These are phyloP conservation scores for Vachellia collinsii DNA, from an alignment of 306 rosid genomes.

Conservation along the genomic window DNA sequence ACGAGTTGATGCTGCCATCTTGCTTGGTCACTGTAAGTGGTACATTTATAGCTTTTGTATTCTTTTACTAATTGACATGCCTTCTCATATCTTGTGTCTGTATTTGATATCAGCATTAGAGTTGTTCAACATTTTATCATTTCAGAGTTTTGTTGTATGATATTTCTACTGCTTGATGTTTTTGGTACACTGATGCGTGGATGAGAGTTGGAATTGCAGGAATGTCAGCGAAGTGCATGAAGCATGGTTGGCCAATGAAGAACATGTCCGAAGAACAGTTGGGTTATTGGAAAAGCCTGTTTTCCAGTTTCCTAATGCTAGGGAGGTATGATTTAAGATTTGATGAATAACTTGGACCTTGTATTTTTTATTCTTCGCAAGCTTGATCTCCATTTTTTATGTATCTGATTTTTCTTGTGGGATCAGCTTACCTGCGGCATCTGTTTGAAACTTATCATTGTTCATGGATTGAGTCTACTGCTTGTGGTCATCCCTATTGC, in stretches of 20 bases:
- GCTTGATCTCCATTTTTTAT: slow-evolving; percentile 17
- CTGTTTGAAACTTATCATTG: slow-evolving; percentile 65
- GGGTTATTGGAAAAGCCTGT: slow-evolving; percentile 69
- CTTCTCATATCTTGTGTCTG: slow-evolving; percentile 7
- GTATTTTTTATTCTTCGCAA: slow-evolving; percentile 3
- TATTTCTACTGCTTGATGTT: slow-evolving; percentile 7
- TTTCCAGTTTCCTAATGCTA: slow-evolving; percentile 42
- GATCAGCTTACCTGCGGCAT: slow-evolving; percentile 72
- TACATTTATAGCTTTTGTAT: slow-evolving; percentile 18
- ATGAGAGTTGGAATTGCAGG: slow-evolving; percentile 47
- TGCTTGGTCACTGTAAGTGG: slow-evolving; percentile 80
- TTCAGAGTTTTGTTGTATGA: slow-evolving; percentile 12
- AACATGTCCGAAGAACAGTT: slow-evolving; percentile 54
- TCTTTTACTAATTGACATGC: not conserved
- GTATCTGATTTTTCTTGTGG: slow-evolving; percentile 3
- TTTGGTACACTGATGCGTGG: slow-evolving; percentile 9
- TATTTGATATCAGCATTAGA: slow-evolving; percentile 1
- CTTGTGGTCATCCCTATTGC: slow-evolving; percentile 89
- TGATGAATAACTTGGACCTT: slow-evolving; percentile 26
- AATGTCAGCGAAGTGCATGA: slow-evolving; percentile 74
- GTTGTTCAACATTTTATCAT: not conserved
- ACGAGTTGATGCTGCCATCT: slow-evolving; percentile 55
- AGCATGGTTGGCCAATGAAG: slow-evolving; percentile 85
- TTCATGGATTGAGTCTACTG: slow-evolving; percentile 53
- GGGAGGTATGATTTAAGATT: slow-evolving; percentile 47